These are phyloP conservation scores for Ophiostoma quercus DNA, from an alignment of 2,329 filamentous ascomycete genomes.

Conservation along the genomic window DNA sequence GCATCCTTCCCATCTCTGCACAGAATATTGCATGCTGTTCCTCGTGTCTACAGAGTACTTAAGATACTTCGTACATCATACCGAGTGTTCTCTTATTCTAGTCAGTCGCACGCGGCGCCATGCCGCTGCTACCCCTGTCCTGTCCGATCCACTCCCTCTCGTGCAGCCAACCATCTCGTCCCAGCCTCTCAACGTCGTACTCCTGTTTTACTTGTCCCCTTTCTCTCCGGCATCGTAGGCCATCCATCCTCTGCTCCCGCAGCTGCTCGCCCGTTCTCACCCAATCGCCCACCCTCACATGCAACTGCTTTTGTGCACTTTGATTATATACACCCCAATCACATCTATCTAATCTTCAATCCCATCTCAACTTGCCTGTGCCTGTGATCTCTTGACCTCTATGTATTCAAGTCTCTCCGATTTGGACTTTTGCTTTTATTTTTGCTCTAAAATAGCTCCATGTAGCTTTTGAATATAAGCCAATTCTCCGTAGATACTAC, in stretches of 20 bases:
- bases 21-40: neutral
- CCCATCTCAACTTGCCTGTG: neutral
- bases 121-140: constrained; percentile 13
- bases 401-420: neutral
- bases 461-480: neutral
- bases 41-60: neutral
- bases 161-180: constrained; percentile 14
- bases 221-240: constrained; percentile 7
- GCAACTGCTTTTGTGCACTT: neutral
- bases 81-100: neutral
- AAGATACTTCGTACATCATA: too few species aligned
- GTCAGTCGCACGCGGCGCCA: neutral
- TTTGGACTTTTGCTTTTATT: neutral
- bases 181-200: neutral
- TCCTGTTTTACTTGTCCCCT: constrained; percentile 11
- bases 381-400: neutral
- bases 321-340: neutral
- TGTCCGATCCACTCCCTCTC: neutral
- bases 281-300: neutral
- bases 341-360: neutral
- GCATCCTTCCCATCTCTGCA: neutral
- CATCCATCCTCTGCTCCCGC: neutral
- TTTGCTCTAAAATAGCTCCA: too few species aligned
- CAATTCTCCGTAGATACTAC: neutral
- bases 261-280: neutral